phyloP scores from a whole-genome alignment of 306 rosid species.

The Cicer bijugum region DNA sequence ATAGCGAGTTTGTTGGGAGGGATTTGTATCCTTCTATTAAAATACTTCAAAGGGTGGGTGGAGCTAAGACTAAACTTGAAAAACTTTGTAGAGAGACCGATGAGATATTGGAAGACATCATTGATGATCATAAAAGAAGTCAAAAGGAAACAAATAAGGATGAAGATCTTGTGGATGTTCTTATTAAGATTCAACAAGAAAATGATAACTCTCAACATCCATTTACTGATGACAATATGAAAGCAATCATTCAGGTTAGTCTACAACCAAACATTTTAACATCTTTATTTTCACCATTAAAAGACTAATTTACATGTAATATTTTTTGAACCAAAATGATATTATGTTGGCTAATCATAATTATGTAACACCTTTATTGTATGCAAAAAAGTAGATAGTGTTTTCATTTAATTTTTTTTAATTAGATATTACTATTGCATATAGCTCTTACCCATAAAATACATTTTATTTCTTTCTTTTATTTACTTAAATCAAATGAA shows the following conservation, averaged over 20 bases:
- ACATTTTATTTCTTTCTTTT: no score
- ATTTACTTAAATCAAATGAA: no score
- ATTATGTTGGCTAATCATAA: not conserved
- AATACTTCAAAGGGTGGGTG: not conserved
- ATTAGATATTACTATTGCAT: no score
- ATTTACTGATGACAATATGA: conserved; percentile 36
- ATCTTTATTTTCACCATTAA: no score
- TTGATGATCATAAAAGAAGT: conserved; percentile 6
- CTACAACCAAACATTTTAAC: not conserved
- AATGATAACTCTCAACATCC: not conserved
- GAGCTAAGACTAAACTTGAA: not conserved
- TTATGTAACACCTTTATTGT: no score
- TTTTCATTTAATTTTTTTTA: no score
- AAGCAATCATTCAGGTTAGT: conserved; percentile 46
- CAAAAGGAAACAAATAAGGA: not conserved
- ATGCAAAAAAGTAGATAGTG: no score
- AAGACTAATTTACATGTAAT: no score
- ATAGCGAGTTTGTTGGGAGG: no score
- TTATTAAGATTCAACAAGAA: conserved; percentile 39
- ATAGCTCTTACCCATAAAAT: no score
- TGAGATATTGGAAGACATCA: conserved; percentile 32
- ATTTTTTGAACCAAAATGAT: not conserved
- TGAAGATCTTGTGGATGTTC: conserved; percentile 47
- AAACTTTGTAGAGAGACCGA: conserved; percentile 19
- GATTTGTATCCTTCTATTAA: no score